A percentile compares a stretch with the other conserved stretches of the same genome.
Conservation (phyloP, 2,329 filamentous ascomycete genomes). For the Endocalyx cinctus region DNA sequence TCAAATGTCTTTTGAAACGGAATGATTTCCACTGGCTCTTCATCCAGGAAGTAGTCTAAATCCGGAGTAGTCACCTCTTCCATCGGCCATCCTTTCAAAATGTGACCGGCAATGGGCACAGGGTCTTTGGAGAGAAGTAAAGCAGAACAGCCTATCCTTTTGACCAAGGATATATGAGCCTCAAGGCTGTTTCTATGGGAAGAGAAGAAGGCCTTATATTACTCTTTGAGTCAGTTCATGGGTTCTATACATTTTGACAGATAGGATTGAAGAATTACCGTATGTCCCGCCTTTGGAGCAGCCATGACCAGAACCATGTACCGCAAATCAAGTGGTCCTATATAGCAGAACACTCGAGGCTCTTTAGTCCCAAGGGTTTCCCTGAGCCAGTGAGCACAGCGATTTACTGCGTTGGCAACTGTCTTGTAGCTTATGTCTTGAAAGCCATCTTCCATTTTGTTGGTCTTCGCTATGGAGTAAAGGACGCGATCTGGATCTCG, state of each 20-base stretch:
- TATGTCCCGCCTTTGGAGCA: conserved; percentile 39
- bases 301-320: conserved; percentile 34
- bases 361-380: not conserved
- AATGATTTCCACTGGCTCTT: conserved; percentile 16
- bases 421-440: not conserved
- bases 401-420: conserved; percentile 2
- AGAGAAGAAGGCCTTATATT: conserved; percentile 31
- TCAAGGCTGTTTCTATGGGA: conserved; percentile 28
- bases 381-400: conserved; percentile 1
- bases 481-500: conserved; percentile 1
- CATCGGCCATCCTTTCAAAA: too few species aligned
- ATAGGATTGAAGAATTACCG: too few species aligned
- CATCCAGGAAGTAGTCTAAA: too few species aligned
- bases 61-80: too few species aligned
- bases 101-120: conserved; percentile 15
- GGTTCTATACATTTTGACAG: too few species aligned
- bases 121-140: conserved; percentile 18
- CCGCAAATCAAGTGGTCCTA: conserved; percentile 32
- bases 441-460: conserved; percentile 3
- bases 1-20: conserved; percentile 27
- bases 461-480: conserved; percentile 3
- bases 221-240: too few species aligned
- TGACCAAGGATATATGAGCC: conserved; percentile 23
- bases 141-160: conserved; percentile 17
- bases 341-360: conserved; percentile 17